Evolutionary conservation across 192 early-diverging fungal species (phyloP).

Genomic region (Linderina pennispora): DNA sequence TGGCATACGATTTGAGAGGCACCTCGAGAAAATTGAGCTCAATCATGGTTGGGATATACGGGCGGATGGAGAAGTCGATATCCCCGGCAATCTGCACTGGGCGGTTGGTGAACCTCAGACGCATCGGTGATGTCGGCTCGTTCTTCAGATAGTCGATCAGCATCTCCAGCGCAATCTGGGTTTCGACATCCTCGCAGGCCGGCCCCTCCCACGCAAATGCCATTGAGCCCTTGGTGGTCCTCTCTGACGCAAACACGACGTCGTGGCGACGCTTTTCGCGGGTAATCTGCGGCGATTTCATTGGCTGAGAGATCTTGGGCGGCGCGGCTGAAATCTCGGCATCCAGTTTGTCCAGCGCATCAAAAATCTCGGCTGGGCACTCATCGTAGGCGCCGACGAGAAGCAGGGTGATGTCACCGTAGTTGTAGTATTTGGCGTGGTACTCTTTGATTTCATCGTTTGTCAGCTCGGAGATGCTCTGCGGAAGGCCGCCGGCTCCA

Average conservation of each 20-base stretch:
- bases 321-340: slow-evolving; percentile 25
- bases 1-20: slow-evolving; percentile 27
- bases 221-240: slow-evolving; percentile 63
- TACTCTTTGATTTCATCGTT: slow-evolving; percentile 68
- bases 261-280: slow-evolving; percentile 41
- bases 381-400: slow-evolving; percentile 52
- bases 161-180: slow-evolving; percentile 65
- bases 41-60: slow-evolving; percentile 54
- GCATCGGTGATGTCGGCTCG: slow-evolving; percentile 61
- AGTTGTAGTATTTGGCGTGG: slow-evolving; percentile 66
- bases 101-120: slow-evolving; percentile 71
- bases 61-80: slow-evolving; percentile 56
- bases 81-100: slow-evolving; percentile 59
- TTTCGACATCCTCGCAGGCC: slow-evolving; percentile 55
- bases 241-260: slow-evolving; percentile 58
- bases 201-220: slow-evolving; percentile 78
- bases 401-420: slow-evolving; percentile 63
- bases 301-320: slow-evolving; percentile 20
- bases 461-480: slow-evolving; percentile 62
- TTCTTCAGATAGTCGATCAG: slow-evolving; percentile 66
- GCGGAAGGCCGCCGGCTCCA: slow-evolving; percentile 75
- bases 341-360: slow-evolving; percentile 17
- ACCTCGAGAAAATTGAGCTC: slow-evolving; percentile 56
- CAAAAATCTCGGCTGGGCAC: slow-evolving; percentile 47
- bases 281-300: slow-evolving; percentile 42